Percentiles rank a stretch among this genome's conserved stretches.
Evolutionary conservation across 2,329 filamentous ascomycete species (phyloP).

Genomic region (Chrysoporthe austroafricana): DNA sequence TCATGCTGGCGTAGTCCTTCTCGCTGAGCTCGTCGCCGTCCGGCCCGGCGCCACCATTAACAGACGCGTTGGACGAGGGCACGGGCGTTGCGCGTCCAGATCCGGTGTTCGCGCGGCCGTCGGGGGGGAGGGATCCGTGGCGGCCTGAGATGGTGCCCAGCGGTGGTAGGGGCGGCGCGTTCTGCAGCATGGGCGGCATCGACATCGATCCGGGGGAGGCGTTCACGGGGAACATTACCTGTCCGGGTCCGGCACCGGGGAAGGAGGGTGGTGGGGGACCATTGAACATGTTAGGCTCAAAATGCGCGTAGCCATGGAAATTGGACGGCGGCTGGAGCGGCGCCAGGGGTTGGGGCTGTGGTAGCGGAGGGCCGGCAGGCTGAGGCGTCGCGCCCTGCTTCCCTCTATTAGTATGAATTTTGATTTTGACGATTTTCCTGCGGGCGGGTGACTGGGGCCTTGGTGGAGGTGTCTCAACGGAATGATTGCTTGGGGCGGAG

Average conservation of each 20-base stretch:
- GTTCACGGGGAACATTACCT: constrained; percentile 23
- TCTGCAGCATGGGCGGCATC: constrained; percentile 23
- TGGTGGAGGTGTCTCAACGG: constrained; percentile 18
- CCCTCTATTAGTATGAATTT: constrained; percentile 23
- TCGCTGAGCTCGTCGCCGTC: constrained; percentile 42
- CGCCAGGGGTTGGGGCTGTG: constrained; percentile 14
- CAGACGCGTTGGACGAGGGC: constrained; percentile 34
- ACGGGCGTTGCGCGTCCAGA: constrained; percentile 39
- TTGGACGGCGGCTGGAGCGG: constrained; percentile 25
- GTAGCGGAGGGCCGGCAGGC: constrained; percentile 19
- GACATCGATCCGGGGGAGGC: constrained; percentile 20
- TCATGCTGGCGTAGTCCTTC: constrained; percentile 65
- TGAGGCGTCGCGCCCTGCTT: constrained; percentile 23
- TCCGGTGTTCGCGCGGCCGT: constrained; percentile 28
- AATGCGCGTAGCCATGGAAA: constrained; percentile 25
- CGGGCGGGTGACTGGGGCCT: constrained; percentile 22
- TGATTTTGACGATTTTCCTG: constrained; percentile 26
- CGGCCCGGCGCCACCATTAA: constrained; percentile 32
- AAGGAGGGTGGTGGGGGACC: constrained; percentile 14
- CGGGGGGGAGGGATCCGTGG: constrained; percentile 23
- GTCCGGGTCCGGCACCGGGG: constrained; percentile 20
- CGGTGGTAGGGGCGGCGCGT: constrained; percentile 10
- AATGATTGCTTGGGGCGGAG: constrained; percentile 25
- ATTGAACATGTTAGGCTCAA: constrained; percentile 23
- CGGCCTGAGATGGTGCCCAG: constrained; percentile 11